Conservation (phyloP, 768 basidiomycete genomes). For the Amanita pallidorosea region DNA sequence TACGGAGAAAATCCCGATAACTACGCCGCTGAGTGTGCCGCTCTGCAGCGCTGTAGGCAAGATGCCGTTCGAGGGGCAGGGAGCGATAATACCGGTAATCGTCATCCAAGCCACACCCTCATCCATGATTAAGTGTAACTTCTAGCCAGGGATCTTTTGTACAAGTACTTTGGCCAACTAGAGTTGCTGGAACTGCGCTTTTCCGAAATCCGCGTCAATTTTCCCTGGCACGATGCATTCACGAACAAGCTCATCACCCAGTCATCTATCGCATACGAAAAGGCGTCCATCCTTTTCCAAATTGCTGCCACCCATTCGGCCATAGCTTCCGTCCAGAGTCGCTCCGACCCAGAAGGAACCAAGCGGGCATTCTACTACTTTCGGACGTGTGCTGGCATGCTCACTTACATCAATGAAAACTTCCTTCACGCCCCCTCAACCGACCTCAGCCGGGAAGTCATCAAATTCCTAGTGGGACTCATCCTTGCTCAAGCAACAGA, state of each 20-base stretch:
- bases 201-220: slow-evolving; percentile 91
- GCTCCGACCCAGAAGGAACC: slow-evolving; percentile 82
- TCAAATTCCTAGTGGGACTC: slow-evolving; percentile 84
- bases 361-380: slow-evolving; percentile 93
- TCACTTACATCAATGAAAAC: slow-evolving; percentile 99
- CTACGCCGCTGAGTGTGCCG: slow-evolving; percentile 75
- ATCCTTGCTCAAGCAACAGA: slow-evolving; percentile 93
- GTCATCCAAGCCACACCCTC: background rate
- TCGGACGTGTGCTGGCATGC: slow-evolving; percentile 86
- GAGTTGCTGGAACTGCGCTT: slow-evolving; percentile 96
- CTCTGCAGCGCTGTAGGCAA: slow-evolving; percentile 85
- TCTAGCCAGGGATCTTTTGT: slow-evolving; percentile 81
- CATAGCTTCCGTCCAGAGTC: slow-evolving; percentile 76
- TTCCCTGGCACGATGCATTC: slow-evolving; percentile 97
- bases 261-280: slow-evolving; percentile 95
- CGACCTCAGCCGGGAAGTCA: slow-evolving; percentile 86
- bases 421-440: slow-evolving; percentile 96
- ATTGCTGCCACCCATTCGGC: slow-evolving; percentile 91
- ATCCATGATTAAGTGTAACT: slow-evolving; percentile 2
- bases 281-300: slow-evolving; percentile 95
- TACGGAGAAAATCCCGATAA: slow-evolving; percentile 91
- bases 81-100: slow-evolving; percentile 84
- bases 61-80: slow-evolving; percentile 96
- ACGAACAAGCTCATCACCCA: slow-evolving; percentile 89
- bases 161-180: slow-evolving; percentile 99